Evolutionary conservation across 2,329 filamentous ascomycete genomes (phyloP).

Genomic region (Aspergillus aculeatinus): DNA sequence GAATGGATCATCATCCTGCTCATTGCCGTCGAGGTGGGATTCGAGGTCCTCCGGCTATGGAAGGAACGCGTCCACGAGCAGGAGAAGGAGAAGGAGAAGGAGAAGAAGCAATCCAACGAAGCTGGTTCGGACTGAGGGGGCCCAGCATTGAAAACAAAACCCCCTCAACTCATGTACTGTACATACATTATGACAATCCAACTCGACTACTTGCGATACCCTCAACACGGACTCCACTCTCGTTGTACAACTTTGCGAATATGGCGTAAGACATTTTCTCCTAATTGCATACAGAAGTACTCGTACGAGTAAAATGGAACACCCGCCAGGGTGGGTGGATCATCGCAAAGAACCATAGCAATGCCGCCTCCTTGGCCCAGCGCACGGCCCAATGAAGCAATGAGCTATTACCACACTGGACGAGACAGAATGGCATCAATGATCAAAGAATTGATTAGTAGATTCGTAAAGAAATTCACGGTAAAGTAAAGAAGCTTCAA

Average conservation of each 20-base stretch:
- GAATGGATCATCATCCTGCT: constrained; percentile 96
- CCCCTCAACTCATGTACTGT: constrained; percentile 2
- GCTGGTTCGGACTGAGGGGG: not conserved
- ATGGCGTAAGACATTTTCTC: too few species aligned
- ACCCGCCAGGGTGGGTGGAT: too few species aligned
- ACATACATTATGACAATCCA: not conserved
- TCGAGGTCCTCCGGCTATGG: constrained; percentile 75
- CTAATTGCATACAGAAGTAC: too few species aligned
- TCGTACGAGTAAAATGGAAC: too few species aligned
- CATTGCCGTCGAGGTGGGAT: constrained; percentile 87
- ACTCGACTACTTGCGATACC: constrained; percentile 1
- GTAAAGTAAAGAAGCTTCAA: not conserved
- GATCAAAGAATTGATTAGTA: not conserved
- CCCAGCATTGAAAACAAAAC: not conserved
- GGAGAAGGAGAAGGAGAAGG: constrained; percentile 15
- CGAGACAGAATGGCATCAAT: not conserved
- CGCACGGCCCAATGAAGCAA: too few species aligned
- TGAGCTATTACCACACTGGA: too few species aligned
- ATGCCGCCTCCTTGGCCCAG: too few species aligned
- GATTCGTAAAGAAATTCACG: not conserved
- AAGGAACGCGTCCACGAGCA: constrained; percentile 56
- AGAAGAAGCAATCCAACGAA: not conserved
- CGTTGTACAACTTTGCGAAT: not conserved
- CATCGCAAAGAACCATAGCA: too few species aligned
- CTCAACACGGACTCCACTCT: not conserved